Evolutionary conservation across 129 eudicot genomes (phyloP).

Genomic region (Rutidosis leptorrhynchoides): DNA sequence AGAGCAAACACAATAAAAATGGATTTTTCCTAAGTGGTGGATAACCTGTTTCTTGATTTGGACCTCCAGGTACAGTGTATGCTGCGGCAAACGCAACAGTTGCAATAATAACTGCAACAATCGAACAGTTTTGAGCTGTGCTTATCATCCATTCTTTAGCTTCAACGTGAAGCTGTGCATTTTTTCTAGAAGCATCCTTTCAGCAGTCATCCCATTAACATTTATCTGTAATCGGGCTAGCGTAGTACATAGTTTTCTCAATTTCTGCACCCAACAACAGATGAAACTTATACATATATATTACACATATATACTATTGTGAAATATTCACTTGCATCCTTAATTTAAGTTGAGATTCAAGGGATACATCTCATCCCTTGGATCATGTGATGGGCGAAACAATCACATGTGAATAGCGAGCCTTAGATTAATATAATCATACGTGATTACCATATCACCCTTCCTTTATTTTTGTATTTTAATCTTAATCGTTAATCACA

Average conservation of each 20-base stretch:
- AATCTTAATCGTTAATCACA: too few species aligned
- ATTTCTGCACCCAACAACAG: slow-evolving; percentile 18
- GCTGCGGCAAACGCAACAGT: slow-evolving; percentile 44
- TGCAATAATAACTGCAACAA: slow-evolving; percentile 39
- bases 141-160: slow-evolving; percentile 40
- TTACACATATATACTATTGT: too few species aligned
- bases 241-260: slow-evolving; percentile 12
- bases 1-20: slow-evolving; percentile 28
- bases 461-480: too few species aligned
- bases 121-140: slow-evolving; percentile 38
- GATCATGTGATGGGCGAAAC: too few species aligned
- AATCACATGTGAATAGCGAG: too few species aligned
- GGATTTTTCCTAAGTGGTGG: slow-evolving; percentile 26
- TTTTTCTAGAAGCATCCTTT: slow-evolving; percentile 17
- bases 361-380: too few species aligned
- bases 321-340: too few species aligned
- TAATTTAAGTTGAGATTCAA: too few species aligned
- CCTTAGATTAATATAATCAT: too few species aligned
- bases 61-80: slow-evolving; percentile 40
- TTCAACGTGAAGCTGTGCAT: slow-evolving; percentile 9
- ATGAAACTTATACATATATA: too few species aligned
- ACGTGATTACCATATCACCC: too few species aligned
- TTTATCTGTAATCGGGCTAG: slow-evolving; percentile 15
- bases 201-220: slow-evolving; percentile 15
- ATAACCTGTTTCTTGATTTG: slow-evolving; percentile 18